A percentile compares a stretch with the other conserved stretches of the same genome.
phyloP scores from a whole-genome alignment of 2,329 filamentous ascomycete genomes.

The Trichoderma arundinaceum region DNA sequence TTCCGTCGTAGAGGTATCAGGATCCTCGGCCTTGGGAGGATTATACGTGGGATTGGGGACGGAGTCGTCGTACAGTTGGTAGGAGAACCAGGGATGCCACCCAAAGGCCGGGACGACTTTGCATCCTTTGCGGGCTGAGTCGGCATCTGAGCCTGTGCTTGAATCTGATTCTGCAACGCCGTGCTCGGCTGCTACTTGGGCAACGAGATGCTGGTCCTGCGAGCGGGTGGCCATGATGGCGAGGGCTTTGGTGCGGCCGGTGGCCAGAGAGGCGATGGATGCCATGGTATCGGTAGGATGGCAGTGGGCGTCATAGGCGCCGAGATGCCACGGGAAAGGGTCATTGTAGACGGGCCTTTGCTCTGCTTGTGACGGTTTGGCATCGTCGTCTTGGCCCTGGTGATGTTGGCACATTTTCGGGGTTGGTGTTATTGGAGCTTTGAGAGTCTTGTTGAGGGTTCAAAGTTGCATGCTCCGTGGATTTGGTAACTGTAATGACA shows the following conservation, averaged over 20 bases:
- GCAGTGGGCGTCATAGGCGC: constrained; percentile 80
- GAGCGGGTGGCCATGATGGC: constrained; percentile 79
- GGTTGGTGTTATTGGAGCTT: neutral
- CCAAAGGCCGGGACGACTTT: constrained; percentile 73
- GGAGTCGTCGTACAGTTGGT: constrained; percentile 72
- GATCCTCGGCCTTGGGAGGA: constrained; percentile 34
- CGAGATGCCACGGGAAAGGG: constrained; percentile 71
- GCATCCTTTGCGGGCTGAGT: constrained; percentile 7
- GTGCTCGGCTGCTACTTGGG: constrained; percentile 62
- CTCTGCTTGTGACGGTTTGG: neutral
- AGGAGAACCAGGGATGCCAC: constrained; percentile 87
- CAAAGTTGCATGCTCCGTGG: no score
- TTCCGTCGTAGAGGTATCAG: neutral
- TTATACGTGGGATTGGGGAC: constrained; percentile 47
- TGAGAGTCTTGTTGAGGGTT: neutral
- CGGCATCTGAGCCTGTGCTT: neutral
- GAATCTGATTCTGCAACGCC: constrained; percentile 46
- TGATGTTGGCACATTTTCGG: constrained; percentile 27
- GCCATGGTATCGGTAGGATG: constrained; percentile 81
- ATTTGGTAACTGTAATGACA: no score
- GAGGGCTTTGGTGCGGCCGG: constrained; percentile 60
- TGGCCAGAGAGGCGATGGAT: constrained; percentile 59
- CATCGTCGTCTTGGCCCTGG: constrained; percentile 2
- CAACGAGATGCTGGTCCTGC: constrained; percentile 77
- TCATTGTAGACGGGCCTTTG: constrained; percentile 14